These are phyloP conservation scores for Mortierella sp. DNA, from an alignment of 371 early-diverging fungal species.

Conservation along the genomic window DNA sequence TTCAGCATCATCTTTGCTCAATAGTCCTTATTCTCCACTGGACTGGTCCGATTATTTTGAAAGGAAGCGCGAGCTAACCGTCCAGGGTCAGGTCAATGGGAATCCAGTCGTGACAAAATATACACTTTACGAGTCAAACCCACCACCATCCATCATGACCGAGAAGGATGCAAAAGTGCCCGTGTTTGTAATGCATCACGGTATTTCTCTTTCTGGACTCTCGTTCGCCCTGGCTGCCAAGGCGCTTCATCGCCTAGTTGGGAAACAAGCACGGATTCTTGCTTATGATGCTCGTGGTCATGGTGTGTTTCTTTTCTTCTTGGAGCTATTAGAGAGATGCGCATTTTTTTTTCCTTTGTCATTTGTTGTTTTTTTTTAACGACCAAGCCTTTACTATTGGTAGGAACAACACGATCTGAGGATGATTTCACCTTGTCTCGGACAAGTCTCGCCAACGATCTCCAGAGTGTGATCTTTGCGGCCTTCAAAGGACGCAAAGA, in stretches of 20 bases:
- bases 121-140: conserved; percentile 55
- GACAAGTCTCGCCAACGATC: conserved; percentile 63
- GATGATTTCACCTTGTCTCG: conserved; percentile 67
- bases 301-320: conserved; percentile 56
- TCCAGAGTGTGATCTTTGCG: conserved; percentile 57
- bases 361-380: neutral
- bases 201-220: conserved; percentile 85
- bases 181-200: conserved; percentile 88
- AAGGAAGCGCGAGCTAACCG: conserved; percentile 27
- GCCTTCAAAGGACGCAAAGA: conserved; percentile 2
- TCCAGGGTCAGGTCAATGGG: conserved; percentile 9
- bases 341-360: neutral
- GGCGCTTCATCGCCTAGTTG: conserved; percentile 53
- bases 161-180: conserved; percentile 55
- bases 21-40: conserved; percentile 30
- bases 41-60: conserved; percentile 57
- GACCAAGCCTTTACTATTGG: neutral
- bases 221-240: conserved; percentile 79
- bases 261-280: conserved; percentile 63
- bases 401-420: conserved; percentile 61
- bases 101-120: conserved; percentile 25
- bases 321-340: neutral
- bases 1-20: neutral
- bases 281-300: conserved; percentile 86
- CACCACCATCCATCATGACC: neutral